Percentiles rank a stretch among this genome's conserved stretches.
Evolutionary conservation across 2,329 filamentous ascomycete species (phyloP).

Genomic region (Phialocephala sp.): DNA sequence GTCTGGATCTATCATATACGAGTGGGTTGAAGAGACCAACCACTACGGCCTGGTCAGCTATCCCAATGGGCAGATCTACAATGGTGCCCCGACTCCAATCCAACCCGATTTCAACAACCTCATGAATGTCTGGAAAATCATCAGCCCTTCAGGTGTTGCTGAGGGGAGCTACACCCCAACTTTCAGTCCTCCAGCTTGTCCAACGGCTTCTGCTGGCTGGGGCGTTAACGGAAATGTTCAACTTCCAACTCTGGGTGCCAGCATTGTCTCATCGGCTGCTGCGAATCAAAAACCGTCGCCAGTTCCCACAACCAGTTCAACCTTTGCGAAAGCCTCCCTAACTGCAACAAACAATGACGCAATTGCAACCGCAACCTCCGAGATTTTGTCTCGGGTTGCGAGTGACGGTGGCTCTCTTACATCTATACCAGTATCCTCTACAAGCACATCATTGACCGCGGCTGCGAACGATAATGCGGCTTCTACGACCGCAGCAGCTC

Average conservation of each 20-base stretch:
- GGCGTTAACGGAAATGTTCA: slow-evolving; percentile 70
- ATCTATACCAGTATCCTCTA: too few relatives aligned
- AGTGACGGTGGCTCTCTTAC: too few relatives aligned
- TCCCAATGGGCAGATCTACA: slow-evolving; percentile 61
- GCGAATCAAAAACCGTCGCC: slow-evolving; percentile 7
- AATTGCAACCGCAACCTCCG: too few relatives aligned
- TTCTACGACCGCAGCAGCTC: neutral
- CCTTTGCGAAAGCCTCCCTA: neutral
- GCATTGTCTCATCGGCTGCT: slow-evolving; percentile 21
- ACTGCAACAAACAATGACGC: neutral
- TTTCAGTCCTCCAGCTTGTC: slow-evolving; percentile 70
- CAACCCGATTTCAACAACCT: slow-evolving; percentile 80
- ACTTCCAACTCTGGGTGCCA: slow-evolving; percentile 67
- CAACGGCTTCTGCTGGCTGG: slow-evolving; percentile 74
- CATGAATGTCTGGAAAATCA: slow-evolving; percentile 74
- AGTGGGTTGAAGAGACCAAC: slow-evolving; percentile 87
- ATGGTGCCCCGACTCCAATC: slow-evolving; percentile 70
- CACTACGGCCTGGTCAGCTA: slow-evolving; percentile 83
- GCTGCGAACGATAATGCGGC: neutral
- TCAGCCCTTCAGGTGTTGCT: slow-evolving; percentile 68
- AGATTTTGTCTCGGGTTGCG: too few relatives aligned
- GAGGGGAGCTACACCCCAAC: slow-evolving; percentile 66
- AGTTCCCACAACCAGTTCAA: slow-evolving; percentile 9
- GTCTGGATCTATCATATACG: slow-evolving; percentile 85
- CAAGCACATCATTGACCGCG: too few relatives aligned